A percentile compares a stretch with the other conserved stretches of the same genome.
Evolutionary conservation across 192 early-diverging fungal species (phyloP).

Genomic region (Backusella mclennaniae): DNA sequence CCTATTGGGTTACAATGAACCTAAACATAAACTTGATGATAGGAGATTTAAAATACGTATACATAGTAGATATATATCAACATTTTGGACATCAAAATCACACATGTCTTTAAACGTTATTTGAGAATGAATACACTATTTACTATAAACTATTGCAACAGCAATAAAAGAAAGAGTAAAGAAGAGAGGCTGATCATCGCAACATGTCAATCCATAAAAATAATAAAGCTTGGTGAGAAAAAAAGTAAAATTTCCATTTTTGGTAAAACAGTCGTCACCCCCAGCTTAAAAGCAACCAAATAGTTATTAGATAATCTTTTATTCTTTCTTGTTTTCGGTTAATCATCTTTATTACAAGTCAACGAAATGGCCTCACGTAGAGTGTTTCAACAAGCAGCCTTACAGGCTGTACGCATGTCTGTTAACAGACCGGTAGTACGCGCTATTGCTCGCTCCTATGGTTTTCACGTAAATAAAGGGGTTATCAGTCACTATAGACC

Average conservation of each 20-base stretch:
- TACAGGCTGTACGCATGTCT: neutral
- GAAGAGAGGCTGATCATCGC: too few relatives aligned
- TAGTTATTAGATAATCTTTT: neutral
- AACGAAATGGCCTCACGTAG: conserved; percentile 7
- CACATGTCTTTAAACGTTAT: too few relatives aligned
- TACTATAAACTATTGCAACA: too few relatives aligned
- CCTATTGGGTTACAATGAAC: neutral
- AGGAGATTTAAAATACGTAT: neutral
- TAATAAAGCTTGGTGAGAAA: neutral
- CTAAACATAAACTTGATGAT: neutral
- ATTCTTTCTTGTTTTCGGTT: neutral
- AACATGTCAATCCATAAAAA: too few relatives aligned
- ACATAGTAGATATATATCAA: too few relatives aligned
- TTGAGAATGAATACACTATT: too few relatives aligned
- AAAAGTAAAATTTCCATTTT: neutral
- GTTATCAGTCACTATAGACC: neutral
- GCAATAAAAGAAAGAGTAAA: too few relatives aligned
- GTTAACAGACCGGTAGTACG: neutral
- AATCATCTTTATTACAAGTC: neutral
- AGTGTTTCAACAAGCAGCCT: neutral
- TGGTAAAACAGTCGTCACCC: neutral
- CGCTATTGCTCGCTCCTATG: neutral
- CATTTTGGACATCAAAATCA: too few relatives aligned
- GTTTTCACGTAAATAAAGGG: neutral
- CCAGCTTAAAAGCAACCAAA: neutral